A percentile compares a stretch with the other conserved stretches of the same genome.
Conservation (phyloP, 768 basidiomycete genomes). For the Tricholoma hemisulphureum region DNA sequence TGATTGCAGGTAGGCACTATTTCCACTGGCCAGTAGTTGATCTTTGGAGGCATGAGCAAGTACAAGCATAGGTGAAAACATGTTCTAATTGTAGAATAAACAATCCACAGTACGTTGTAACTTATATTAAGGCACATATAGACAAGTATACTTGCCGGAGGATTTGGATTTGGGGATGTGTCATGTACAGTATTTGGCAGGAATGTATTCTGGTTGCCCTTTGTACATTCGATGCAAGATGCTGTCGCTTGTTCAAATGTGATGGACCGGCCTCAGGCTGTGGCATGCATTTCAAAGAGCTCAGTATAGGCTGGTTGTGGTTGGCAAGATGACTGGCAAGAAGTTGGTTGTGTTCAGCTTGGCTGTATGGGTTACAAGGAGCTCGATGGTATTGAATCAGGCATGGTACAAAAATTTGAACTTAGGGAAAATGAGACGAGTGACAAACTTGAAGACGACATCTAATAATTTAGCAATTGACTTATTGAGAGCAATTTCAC, state of each 20-base stretch:
- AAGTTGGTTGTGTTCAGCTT: too few relatives aligned
- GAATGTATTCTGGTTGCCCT: too few relatives aligned
- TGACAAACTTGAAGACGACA: neutral
- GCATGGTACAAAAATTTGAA: neutral
- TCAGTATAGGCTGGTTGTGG: neutral
- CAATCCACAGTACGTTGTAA: too few relatives aligned
- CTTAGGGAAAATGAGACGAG: neutral
- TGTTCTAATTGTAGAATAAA: too few relatives aligned
- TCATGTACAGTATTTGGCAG: too few relatives aligned
- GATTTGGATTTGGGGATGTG: too few relatives aligned
- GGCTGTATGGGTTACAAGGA: neutral
- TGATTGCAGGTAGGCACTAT: too few relatives aligned
- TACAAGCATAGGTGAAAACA: too few relatives aligned
- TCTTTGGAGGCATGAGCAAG: too few relatives aligned
- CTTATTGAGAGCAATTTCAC: neutral
- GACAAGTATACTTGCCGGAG: too few relatives aligned
- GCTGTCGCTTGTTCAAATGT: neutral
- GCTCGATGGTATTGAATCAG: neutral
- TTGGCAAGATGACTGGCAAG: neutral
- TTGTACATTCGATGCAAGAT: neutral
- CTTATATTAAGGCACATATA: too few relatives aligned
- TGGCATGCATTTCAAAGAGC: neutral
- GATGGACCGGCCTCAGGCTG: neutral
- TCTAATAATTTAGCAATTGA: neutral
- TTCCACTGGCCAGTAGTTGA: too few relatives aligned